Base-by-base conservation (phyloP, 805 yeast species). In the Myxozyma udenii region DNA sequence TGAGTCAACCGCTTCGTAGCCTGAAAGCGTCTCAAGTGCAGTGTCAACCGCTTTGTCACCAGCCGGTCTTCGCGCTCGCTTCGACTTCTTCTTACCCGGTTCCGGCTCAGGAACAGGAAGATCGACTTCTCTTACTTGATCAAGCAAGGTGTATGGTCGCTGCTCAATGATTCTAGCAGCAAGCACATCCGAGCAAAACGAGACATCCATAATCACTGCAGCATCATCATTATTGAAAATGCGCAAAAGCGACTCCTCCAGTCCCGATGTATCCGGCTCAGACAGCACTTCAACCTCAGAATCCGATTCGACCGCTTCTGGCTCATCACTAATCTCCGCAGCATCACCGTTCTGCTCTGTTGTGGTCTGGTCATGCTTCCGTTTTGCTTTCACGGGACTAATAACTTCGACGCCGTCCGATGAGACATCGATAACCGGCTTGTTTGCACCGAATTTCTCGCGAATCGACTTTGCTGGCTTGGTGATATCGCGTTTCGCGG, bases 1-100 rank as follows among this genome's bases (percentile, higher is more conserved):
- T n/a, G 95, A 84, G 62, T 91, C 98, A 40, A 93, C 95, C 0
- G 98, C 98, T 55, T 83, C 84, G 66, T 93, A 93, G 3, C 98
- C 98, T 62, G 81, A 80, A 57, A 93, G 74, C 14, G 88, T 84
- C 57, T 77, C 72, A 42, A 78, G 30, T 3, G 60, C 60, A 2
- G 49, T 84, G 9, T 96, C 96, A 41, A 80, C 78, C 3, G 84
- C 74, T 65, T 79, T 80, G 50, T 69, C 74, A 49, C 71, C 72
- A 24, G 75, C 72, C 32, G 73, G 71, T 41, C 71, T 72, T 50
- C 66, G 68, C 48, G 62, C 66, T 36, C 65, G 58, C 19, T 66
- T 63, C 18, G 55, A 61, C 48, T 66, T 68, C 46, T 66, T 63
- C 16, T 53, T 48, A 2, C 55, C 38, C 9, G 55, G 36, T 22